A percentile compares a stretch with the other conserved stretches of the same genome.
Conservation (phyloP, 1,139 yeast species). For the Pichia sp. region DNA sequence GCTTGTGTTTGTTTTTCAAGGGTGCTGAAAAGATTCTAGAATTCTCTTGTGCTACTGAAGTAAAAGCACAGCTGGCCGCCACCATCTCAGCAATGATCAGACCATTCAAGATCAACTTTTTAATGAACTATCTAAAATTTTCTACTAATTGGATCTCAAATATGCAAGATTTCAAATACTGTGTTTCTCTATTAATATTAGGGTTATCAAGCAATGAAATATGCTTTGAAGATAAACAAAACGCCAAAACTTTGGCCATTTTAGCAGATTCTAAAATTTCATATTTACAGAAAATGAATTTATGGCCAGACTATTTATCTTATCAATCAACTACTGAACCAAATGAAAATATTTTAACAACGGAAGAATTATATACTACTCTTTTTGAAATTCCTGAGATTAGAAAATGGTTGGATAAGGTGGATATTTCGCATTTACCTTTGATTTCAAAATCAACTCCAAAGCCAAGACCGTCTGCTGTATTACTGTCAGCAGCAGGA, state of each 20-base stretch:
- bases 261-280: constrained; percentile 9
- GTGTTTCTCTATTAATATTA: constrained; percentile 14
- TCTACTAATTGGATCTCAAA: constrained; percentile 17
- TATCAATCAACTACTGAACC: constrained; percentile 6
- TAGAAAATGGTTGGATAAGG: constrained; percentile 8
- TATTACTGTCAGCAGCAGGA: constrained; percentile 9
- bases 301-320: constrained; percentile 11
- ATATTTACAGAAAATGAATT: constrained; percentile 3
- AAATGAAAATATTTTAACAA: constrained; percentile 1
- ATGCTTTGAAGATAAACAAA: background rate
- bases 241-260: constrained; percentile 3
- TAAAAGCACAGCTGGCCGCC: constrained; percentile 11
- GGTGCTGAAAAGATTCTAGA: constrained; percentile 11
- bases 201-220: constrained; percentile 6
- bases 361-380: constrained; percentile 1
- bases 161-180: constrained; percentile 12
- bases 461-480: constrained; percentile 7
- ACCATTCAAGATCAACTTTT: constrained; percentile 17
- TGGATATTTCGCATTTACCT: constrained; percentile 9
- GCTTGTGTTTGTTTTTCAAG: constrained; percentile 23
- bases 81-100: constrained; percentile 11
- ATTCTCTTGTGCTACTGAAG: constrained; percentile 6
- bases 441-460: constrained; percentile 10
- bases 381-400: constrained; percentile 1
- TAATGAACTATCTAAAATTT: constrained; percentile 18